phyloP scores from a whole-genome alignment of 352 stramenopile species.

The Phytophthora cactorum region DNA sequence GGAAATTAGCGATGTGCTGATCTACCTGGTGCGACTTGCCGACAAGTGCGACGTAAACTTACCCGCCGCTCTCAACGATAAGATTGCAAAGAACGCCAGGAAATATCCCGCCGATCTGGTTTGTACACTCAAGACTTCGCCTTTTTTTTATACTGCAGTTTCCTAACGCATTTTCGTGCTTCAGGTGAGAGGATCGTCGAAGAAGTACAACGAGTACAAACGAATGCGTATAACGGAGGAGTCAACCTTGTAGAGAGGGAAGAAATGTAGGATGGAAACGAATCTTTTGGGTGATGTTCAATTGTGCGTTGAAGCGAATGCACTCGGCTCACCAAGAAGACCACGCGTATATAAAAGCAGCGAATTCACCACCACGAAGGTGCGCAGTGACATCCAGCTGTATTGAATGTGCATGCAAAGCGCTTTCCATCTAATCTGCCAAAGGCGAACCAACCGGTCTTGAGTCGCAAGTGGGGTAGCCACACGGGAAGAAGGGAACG shows the following conservation, averaged over 20 bases:
- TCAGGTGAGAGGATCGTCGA: constrained; percentile 69
- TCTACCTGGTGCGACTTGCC: constrained; percentile 97
- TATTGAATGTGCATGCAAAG: constrained; percentile 35
- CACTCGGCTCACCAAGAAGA: background rate
- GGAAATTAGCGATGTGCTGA: constrained; percentile 97
- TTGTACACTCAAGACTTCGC: constrained; percentile 1
- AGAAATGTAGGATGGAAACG: background rate
- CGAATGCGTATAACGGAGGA: constrained; percentile 58
- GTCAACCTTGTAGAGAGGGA: constrained; percentile 41
- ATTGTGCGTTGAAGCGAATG: background rate
- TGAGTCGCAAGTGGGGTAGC: constrained; percentile 1
- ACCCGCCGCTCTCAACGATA: constrained; percentile 86
- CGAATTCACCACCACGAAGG: constrained; percentile 31
- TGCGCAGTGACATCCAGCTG: constrained; percentile 32
- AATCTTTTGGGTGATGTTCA: background rate
- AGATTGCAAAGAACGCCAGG: constrained; percentile 91
- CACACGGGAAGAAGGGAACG: constrained; percentile 6
- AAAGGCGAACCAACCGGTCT: constrained; percentile 14
- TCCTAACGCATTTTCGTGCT: constrained; percentile 5
- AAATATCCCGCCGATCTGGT: constrained; percentile 81
- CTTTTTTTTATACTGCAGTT: background rate
- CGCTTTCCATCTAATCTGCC: constrained; percentile 28
- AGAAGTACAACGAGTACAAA: constrained; percentile 88
- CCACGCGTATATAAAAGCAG: constrained; percentile 29
- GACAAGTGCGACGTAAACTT: constrained; percentile 93